Conservation (phyloP, 1,284 basidiomycete species). For the Marasmius fiardii region DNA sequence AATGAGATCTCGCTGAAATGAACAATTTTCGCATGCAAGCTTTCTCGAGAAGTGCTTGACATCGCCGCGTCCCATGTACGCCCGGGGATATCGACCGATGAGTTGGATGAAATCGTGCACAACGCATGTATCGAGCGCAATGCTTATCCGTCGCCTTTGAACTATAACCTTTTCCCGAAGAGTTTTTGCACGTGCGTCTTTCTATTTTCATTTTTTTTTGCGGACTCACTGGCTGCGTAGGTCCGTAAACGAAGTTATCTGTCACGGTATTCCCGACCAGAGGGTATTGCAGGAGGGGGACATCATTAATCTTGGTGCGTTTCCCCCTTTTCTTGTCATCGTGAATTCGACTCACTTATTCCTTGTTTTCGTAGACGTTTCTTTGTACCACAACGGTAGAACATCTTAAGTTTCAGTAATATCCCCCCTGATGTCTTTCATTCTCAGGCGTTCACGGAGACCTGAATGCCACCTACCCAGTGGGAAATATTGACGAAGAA, state of each 20-base stretch:
- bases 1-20: too few species aligned
- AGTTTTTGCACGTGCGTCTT: conserved; percentile 88
- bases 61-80: conserved; percentile 81
- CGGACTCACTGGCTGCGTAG: conserved; percentile 29
- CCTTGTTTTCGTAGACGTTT: conserved; percentile 47
- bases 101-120: conserved; percentile 67
- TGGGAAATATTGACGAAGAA: conserved; percentile 83
- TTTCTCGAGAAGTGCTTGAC: conserved; percentile 90
- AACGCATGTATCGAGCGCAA: conserved; percentile 90
- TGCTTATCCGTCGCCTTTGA: conserved; percentile 92
- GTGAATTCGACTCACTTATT: conserved; percentile 10
- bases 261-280: conserved; percentile 94
- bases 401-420: too few species aligned
- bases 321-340: background rate
- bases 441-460: conserved; percentile 84
- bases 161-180: conserved; percentile 93
- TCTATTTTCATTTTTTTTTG: background rate
- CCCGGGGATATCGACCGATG: conserved; percentile 60
- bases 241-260: conserved; percentile 95
- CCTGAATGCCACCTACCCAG: conserved; percentile 88
- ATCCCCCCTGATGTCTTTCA: too few species aligned
- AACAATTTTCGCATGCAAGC: conserved; percentile 54
- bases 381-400: conserved; percentile 72
- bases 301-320: conserved; percentile 85
- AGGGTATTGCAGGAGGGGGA: conserved; percentile 86